A percentile compares a stretch with the other conserved stretches of the same genome.
Evolutionary conservation across 2,329 filamentous ascomycete genomes (phyloP).

Genomic region (Capronia americana): DNA sequence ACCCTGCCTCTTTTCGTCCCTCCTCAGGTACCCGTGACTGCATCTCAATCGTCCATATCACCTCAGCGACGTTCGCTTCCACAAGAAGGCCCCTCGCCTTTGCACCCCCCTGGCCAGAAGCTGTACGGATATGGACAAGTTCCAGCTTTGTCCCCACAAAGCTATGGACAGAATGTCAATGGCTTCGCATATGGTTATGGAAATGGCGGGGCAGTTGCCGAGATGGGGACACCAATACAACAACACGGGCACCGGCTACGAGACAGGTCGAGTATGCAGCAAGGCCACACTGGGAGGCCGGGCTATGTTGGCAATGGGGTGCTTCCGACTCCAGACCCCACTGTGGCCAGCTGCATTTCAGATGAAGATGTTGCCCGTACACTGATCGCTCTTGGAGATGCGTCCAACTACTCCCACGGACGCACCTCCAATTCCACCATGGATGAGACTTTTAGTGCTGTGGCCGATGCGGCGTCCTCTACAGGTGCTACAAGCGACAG

Average conservation of each 20-base stretch:
- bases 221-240: constrained; percentile 44
- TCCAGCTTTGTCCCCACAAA: constrained; percentile 83
- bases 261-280: constrained; percentile 52
- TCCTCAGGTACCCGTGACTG: constrained; percentile 87
- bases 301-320: constrained; percentile 62
- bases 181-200: constrained; percentile 41
- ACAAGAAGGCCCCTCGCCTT: constrained; percentile 74
- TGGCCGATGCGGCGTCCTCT: constrained; percentile 82
- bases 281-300: constrained; percentile 54
- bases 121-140: constrained; percentile 64
- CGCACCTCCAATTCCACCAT: constrained; percentile 91
- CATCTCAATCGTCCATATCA: constrained; percentile 97
- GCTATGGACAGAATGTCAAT: constrained; percentile 64
- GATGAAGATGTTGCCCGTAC: constrained; percentile 98
- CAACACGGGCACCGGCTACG: constrained; percentile 70
- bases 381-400: constrained; percentile 92
- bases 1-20: constrained; percentile 95
- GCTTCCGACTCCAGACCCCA: constrained; percentile 94
- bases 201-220: constrained; percentile 31
- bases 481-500: constrained; percentile 82
- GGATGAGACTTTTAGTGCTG: constrained; percentile 91
- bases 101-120: constrained; percentile 76
- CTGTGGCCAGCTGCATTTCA: constrained; percentile 93
- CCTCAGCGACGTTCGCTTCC: constrained; percentile 82
- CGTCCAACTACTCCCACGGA: constrained; percentile 90